Evolutionary conservation across 2,329 filamentous ascomycete species (phyloP).

Genomic region (Lasiodiplodia theobromae): DNA sequence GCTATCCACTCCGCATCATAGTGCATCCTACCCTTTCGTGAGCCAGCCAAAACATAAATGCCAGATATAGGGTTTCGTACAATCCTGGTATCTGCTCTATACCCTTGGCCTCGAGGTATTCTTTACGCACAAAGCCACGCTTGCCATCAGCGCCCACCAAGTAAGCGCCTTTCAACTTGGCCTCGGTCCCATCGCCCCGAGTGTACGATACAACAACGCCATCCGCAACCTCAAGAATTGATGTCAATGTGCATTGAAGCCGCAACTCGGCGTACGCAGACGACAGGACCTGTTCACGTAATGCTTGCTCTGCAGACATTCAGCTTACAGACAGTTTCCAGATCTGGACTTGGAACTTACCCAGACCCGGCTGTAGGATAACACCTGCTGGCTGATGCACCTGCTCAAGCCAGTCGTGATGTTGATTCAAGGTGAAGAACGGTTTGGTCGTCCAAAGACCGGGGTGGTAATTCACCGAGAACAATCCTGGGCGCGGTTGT

Average conservation of each 20-base stretch:
- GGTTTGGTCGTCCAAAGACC: not conserved
- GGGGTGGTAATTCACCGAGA: not conserved
- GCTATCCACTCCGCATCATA: not conserved
- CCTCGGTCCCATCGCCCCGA: not conserved
- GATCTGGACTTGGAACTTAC: not conserved
- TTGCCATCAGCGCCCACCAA: slow-evolving; percentile 59
- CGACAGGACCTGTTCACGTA: not conserved
- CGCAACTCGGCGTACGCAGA: not conserved
- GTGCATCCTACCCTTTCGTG: not conserved
- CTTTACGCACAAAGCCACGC: slow-evolving; percentile 54
- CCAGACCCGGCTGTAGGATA: not conserved
- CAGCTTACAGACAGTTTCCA: not conserved
- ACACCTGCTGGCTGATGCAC: not conserved
- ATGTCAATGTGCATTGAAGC: not conserved
- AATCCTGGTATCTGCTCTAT: slow-evolving; percentile 44
- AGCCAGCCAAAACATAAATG: not conserved
- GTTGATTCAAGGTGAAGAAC: not conserved
- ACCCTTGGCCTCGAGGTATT: slow-evolving; percentile 54
- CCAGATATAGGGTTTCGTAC: not conserved
- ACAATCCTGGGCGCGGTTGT: not conserved
- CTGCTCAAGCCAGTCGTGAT: not conserved
- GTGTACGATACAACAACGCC: not conserved
- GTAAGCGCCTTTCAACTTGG: slow-evolving; percentile 32
- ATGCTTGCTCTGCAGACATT: not conserved
- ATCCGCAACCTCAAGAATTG: not conserved